Conservation (phyloP, 2,329 filamentous ascomycete species). For the Macrophomina phaseolina region DNA sequence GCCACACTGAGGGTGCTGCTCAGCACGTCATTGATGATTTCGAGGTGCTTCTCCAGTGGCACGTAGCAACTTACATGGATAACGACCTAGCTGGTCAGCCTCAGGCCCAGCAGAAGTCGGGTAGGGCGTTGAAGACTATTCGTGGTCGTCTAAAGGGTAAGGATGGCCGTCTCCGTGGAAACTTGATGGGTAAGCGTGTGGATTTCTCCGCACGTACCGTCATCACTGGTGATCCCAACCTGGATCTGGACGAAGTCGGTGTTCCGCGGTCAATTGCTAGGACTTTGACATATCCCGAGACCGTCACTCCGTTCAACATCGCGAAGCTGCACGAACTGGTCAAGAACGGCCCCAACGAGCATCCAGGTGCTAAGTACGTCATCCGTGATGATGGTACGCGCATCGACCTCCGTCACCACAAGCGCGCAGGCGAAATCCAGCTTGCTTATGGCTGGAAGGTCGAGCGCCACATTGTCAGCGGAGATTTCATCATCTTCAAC, state of each 20-base stretch:
- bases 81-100: conserved; percentile 97
- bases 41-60: conserved; percentile 90
- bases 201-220: conserved; percentile 99
- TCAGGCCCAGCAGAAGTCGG: conserved; percentile 94
- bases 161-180: conserved; percentile 95
- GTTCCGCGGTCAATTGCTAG: conserved; percentile 92
- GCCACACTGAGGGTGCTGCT: conserved; percentile 88
- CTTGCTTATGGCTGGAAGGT: conserved; percentile 98
- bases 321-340: conserved; percentile 88
- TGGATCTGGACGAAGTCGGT: conserved; percentile 96
- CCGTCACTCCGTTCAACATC: conserved; percentile 97
- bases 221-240: conserved; percentile 97
- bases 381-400: conserved; percentile 91
- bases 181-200: conserved; percentile 99
- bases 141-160: conserved; percentile 98
- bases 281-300: conserved; percentile 94
- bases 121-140: conserved; percentile 94
- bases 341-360: conserved; percentile 90
- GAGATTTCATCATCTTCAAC: conserved; percentile 99
- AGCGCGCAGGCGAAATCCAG: conserved; percentile 82
- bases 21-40: conserved; percentile 92
- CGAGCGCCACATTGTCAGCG: conserved; percentile 92
- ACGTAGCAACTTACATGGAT: conserved; percentile 99
- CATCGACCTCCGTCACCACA: conserved; percentile 93
- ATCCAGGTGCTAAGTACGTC: conserved; percentile 95